Evolutionary conservation across 2,329 filamentous ascomycete species (phyloP), one percentile per base, ranked within the genome.

Genomic region (Aureobasidium uvarum): DNA sequence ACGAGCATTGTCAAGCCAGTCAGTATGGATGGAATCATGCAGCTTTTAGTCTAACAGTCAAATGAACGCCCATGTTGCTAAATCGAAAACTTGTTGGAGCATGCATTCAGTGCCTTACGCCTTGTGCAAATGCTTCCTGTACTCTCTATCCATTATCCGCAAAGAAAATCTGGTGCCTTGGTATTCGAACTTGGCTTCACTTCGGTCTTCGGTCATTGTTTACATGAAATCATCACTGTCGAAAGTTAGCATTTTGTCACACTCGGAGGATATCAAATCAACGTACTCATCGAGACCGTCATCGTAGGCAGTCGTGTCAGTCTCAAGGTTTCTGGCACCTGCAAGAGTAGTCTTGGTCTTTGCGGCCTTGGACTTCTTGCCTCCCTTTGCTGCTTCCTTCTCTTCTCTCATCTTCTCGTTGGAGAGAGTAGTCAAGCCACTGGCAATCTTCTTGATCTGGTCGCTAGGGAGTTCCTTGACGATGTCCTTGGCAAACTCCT

Each of bases 381-480:
- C 91, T 64, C 91, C 88, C 84, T 96, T 97, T 70, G 96, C 92
- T 3, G 91, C 86, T 4, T 89, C 88, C 85, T 98, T 97, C 85
- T 99, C 95, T 78, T 97, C 93, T 83, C 92, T 96, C 89, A 98
- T 89, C 85, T 96, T 97, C 85, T 98, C 95, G 77, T 99, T 99
- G 76, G 91, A 86, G 65, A 96, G 84, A 5, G 92, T 89, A n/a
- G 93, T 96, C 73, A 99, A 80, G 5, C 86, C 85, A 77, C 90
- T 96, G 14, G 92, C 86, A 70, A 96, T 86, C 84, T 98, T 98
- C 86, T 98, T 97, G 80, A 98, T 93, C 81, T 98, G 92, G 66
- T 95, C 89, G 75, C 91, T 96, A 16, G 90, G 88, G 70, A 99
- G 79, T 33, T 96, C 93, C 79, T 92, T 93, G 72, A 88, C 86